These are phyloP conservation scores for Cladosporium oxysporum DNA, from an alignment of 2,329 filamentous ascomycete genomes.

Conservation along the genomic window DNA sequence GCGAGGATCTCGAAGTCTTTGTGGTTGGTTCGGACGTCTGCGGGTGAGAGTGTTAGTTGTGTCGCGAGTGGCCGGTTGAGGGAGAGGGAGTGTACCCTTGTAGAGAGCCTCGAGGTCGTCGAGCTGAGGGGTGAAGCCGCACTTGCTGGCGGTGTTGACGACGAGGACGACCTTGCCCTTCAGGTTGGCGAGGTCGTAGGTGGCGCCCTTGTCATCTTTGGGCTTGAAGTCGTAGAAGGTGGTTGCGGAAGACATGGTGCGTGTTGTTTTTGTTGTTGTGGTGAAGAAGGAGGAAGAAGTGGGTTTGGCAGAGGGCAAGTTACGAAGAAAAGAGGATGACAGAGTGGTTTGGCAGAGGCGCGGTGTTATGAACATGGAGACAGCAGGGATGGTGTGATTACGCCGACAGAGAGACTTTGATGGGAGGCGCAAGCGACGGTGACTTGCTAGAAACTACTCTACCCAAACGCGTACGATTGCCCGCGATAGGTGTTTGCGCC, in stretches of 20 bases:
- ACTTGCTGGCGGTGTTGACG: slow-evolving; percentile 98
- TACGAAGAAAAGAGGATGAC: neutral
- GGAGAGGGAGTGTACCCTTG: slow-evolving; percentile 51
- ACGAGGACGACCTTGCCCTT: slow-evolving; percentile 92
- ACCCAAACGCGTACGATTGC: neutral
- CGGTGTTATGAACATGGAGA: slow-evolving; percentile 13
- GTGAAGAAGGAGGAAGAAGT: neutral
- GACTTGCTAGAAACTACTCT: neutral
- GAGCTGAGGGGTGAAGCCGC: slow-evolving; percentile 97
- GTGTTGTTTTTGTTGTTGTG: slow-evolving; percentile 1
- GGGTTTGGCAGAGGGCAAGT: neutral
- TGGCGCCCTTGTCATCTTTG: slow-evolving; percentile 64
- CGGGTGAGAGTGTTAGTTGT: slow-evolving; percentile 1
- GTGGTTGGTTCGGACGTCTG: slow-evolving; percentile 64
- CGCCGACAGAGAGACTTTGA: slow-evolving; percentile 4
- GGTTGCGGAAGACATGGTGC: slow-evolving; percentile 66
- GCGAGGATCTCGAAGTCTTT: slow-evolving; percentile 85
- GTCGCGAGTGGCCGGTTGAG: neutral
- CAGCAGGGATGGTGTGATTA: slow-evolving; percentile 9
- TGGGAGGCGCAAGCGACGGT: slow-evolving; percentile 5
- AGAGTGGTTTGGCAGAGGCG: slow-evolving; percentile 11
- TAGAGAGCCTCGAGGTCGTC: slow-evolving; percentile 87
- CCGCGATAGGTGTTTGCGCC: slow-evolving; percentile 8
- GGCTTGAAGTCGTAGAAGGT: slow-evolving; percentile 83
- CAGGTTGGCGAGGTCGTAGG: slow-evolving; percentile 69